A percentile compares a stretch with the other conserved stretches of the same genome.
Conservation (phyloP, 495 filamentous ascomycete genomes). For the Neurospora sublineolata region DNA sequence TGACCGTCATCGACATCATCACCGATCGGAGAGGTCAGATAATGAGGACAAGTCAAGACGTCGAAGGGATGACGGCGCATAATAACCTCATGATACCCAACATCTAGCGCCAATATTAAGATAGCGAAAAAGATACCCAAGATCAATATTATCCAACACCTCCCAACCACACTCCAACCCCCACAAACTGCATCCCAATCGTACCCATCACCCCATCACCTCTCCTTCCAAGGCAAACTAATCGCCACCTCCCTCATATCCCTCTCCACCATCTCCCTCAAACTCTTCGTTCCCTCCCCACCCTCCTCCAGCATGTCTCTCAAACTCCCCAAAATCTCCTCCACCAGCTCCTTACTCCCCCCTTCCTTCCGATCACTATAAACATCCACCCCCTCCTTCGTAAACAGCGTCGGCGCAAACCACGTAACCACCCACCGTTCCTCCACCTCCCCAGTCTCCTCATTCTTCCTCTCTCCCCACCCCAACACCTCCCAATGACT, state of each 20-base stretch:
- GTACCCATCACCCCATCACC: neutral
- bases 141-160: neutral
- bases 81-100: neutral
- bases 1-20: neutral
- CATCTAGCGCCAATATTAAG: neutral
- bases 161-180: neutral
- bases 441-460: slow-evolving; percentile 20
- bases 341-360: slow-evolving; percentile 33
- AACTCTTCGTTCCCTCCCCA: slow-evolving; percentile 11
- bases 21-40: neutral
- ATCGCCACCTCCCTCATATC: slow-evolving; percentile 36
- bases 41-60: neutral
- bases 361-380: slow-evolving; percentile 49
- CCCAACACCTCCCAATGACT: slow-evolving; percentile 68
- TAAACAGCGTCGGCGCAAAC: slow-evolving; percentile 65
- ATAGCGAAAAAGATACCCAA: slow-evolving; percentile 1
- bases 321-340: slow-evolving; percentile 33
- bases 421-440: slow-evolving; percentile 60
- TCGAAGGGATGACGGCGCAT: neutral
- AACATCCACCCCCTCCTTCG: slow-evolving; percentile 63
- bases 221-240: slow-evolving; percentile 33
- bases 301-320: slow-evolving; percentile 18
- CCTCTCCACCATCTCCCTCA: slow-evolving; percentile 29
- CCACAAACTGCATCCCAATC: neutral
- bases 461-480: slow-evolving; percentile 39